These are phyloP conservation scores for Sutorius australiensis DNA, from an alignment of 768 basidiomycete species.

Conservation along the genomic window DNA sequence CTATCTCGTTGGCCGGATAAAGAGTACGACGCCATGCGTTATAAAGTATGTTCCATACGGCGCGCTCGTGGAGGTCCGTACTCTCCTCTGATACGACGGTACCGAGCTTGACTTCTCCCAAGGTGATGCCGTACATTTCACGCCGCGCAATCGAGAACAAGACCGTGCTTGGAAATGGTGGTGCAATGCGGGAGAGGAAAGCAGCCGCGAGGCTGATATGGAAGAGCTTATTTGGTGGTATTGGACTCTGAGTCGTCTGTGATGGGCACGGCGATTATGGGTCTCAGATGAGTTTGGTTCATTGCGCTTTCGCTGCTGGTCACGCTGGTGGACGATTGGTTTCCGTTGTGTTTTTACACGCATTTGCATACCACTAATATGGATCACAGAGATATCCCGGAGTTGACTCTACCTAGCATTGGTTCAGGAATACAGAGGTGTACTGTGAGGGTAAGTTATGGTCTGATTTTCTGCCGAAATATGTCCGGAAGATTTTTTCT, in stretches of 20 bases:
- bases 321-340: not conserved
- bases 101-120: not conserved
- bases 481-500: too few species aligned
- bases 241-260: conserved; percentile 17
- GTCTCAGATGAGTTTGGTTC: not conserved
- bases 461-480: too few species aligned
- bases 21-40: conserved; percentile 57
- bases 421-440: not conserved
- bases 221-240: conserved; percentile 30
- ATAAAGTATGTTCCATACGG: conserved; percentile 87
- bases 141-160: conserved; percentile 93
- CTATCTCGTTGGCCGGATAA: conserved; percentile 55
- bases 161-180: conserved; percentile 71
- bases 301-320: not conserved
- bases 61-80: conserved; percentile 54
- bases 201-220: conserved; percentile 27
- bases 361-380: not conserved
- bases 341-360: not conserved
- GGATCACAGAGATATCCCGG: not conserved
- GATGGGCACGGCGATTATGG: not conserved
- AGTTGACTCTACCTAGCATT: not conserved
- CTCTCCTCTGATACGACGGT: not conserved
- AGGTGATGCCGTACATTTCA: conserved; percentile 89
- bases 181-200: conserved; percentile 43
- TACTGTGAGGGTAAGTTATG: too few species aligned